Evolutionary conservation across 108 stramenopile genomes (phyloP).

Genomic region (Chaetoceros tenuissimus): DNA sequence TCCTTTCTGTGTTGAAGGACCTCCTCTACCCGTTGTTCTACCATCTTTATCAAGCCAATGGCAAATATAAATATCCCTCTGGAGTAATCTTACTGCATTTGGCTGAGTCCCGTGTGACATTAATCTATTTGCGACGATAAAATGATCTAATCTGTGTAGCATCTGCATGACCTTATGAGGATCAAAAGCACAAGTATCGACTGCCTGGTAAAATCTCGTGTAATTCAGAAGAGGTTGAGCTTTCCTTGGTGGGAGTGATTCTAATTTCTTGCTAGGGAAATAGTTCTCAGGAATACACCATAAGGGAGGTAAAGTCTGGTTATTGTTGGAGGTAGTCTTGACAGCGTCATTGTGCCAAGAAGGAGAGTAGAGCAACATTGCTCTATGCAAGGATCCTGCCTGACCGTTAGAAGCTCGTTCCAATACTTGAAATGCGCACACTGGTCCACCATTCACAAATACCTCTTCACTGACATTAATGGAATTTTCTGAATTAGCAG

Average conservation of each 20-base stretch:
- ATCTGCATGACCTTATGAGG: constrained; percentile 54
- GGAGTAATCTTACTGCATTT: constrained; percentile 31
- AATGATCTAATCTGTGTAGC: constrained; percentile 58
- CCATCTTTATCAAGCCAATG: constrained; percentile 60
- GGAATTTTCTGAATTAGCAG: constrained; percentile 2
- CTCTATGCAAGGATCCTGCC: constrained; percentile 37
- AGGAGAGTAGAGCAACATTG: constrained; percentile 53
- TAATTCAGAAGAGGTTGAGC: constrained; percentile 61
- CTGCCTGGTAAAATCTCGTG: constrained; percentile 43
- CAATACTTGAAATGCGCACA: constrained; percentile 57
- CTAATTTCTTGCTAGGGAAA: constrained; percentile 62
- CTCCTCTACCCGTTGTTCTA: constrained; percentile 14
- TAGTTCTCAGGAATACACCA: constrained; percentile 75
- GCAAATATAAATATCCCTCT: constrained; percentile 68
- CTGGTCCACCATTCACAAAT: constrained; percentile 67
- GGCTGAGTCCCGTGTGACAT: constrained; percentile 12
- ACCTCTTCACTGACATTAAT: constrained; percentile 15
- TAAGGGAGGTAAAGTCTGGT: constrained; percentile 35
- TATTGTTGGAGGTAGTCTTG: constrained; percentile 1
- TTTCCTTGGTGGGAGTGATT: constrained; percentile 62
- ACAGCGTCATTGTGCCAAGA: constrained; percentile 20
- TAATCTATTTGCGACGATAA: constrained; percentile 45
- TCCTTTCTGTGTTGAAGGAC: too few relatives aligned
- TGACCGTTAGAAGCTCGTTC: constrained; percentile 34
- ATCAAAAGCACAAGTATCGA: constrained; percentile 62